Evolutionary conservation across 768 basidiomycete species (phyloP), one percentile per base, ranked within the genome.

Genomic region (Auriscalpium vulgare): DNA sequence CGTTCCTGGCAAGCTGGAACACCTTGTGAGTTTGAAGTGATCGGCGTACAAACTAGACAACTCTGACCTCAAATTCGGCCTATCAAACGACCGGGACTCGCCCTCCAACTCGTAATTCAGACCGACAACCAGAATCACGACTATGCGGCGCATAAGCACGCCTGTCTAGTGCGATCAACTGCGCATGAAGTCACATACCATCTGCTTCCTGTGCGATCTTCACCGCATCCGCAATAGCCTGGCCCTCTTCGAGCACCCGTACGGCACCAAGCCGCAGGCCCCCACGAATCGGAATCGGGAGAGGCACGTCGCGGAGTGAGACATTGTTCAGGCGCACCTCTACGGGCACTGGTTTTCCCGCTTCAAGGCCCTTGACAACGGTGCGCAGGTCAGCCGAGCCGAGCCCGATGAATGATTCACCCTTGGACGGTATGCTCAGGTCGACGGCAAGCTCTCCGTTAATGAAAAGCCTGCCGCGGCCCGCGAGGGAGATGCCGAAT

Each of bases 91-190:
- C 21, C 21, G 21, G 3, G 81, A 81, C 70, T 85, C 83, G 45
- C 76, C 77, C 64, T 86, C 83, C 74, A 50, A 80, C 72, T 83
- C 81, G 37, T 78, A 72, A 63, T 81, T 83, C 37, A 82, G 67
- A 6, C 82, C 82, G 53, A 82, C 66, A 11, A 84, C 73, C 34
- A 83, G 63, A 44, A 81, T 70, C 0, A 68, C 72, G 21, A 72
- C 78, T 78, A 50, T 4, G 16, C 40, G 37, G 10, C 34, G 8
- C 19, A 34, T 8, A 29, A 9, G n/a, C 43, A 19, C n/a, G 10
- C 16, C 11, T 17, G 17, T n/a, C 4, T 35, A 37, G 0, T 37
- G 14, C 36, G 4, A 43, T 21, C 3, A 21, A 1, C 21, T 21
- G 21, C 21, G 21, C 21, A 37, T 4, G 50, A 16, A 13, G 11